Evolutionary conservation across 1,284 basidiomycete genomes (phyloP), one percentile per base, ranked within the genome.

Genomic region (Abortiporus biennis): DNA sequence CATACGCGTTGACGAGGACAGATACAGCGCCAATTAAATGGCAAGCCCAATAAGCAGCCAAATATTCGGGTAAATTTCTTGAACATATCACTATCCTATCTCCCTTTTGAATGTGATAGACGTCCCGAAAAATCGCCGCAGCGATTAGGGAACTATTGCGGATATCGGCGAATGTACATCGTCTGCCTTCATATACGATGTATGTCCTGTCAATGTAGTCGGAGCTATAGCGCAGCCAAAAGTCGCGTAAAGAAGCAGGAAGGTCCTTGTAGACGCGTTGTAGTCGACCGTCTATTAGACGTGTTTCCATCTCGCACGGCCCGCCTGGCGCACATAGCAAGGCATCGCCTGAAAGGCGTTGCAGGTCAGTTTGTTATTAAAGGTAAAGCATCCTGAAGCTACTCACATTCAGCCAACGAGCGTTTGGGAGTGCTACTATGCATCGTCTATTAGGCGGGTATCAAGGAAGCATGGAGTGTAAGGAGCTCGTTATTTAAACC

Each of bases 261-360:
- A 76, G 57, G 39, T 74, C 66, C 63, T 79, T 81, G 62, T 77
- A 84, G 5, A 76, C 72, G 19, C 69, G 65, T 40, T 71, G 65
- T 8, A 78, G 50, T 6, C 65, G 63, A 1, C 74, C 76, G 39
- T 75, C 64, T 44, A 84, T 57, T 6, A 63, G 45, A 22, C 53
- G 51, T 4, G 65, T 65, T 53, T 79, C 72, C 25, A 69, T 48
- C 53, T 80, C 78, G 48, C 72, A 71, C 2, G 69, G 57, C 49
- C 58, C 65, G 16, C 77, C 80, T 4, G 76, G 71, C 4, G 57
- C 69, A n/a, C 67, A 68, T 13, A 80, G 56, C 27, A 76, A 66
- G 8, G 55, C 59, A 38, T 74, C 54, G 31, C 56, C 72, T 74
- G 39, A 9, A 31, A 21, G 12, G 23, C 6, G n/a, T n/a, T 24